Base-by-base conservation (phyloP, 23 red algal genomes). In the Cyanidium caldarium region DNA sequence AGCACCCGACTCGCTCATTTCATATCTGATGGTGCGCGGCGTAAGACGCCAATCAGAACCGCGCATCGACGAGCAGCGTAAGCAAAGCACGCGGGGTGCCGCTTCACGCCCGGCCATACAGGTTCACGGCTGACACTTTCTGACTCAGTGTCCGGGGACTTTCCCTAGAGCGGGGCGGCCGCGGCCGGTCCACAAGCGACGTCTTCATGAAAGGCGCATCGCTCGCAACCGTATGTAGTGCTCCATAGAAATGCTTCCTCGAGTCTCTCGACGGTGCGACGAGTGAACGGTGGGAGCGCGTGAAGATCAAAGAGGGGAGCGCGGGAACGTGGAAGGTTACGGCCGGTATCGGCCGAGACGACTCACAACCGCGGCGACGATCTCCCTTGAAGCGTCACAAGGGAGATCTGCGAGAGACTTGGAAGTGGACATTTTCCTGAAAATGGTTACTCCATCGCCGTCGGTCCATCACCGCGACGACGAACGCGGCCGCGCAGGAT, bases 101-200 rank as follows among this genome's bases (percentile, higher is more conserved):
- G 7, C n/a, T 5, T 25, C 51, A 14, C n/a, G 31, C 7, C 19
- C 51, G 51, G n/a, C 51, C 51, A 12, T 16, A 16, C 31, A 28
- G 7, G 23, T 28, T 61, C 31, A 61, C 51, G n/a, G 31, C 51
- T 5, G 51, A 61, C 10, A 61, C 51, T 61, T 28, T 61, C 51
- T 61, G 51, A 61, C 51, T 28, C 21, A 61, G 10, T 61, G 51
- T 61, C 51, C 51, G 51, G 51, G 51, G 51, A 61, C 51, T 61
- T 61, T 61, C 51, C 51, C 51, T 28, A 61, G 51, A 61, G 51
- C 51, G n/a, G 31, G 31, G 21, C 51, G 51, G 40, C 40, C 21
- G 51, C n/a, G n/a, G 5, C 31, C 51, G 51, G 21, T 13, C 17
- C 51, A 61, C n/a, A 28, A 25, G n/a, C n/a, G 3, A 61, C 51